These are phyloP conservation scores for Populus trichocarpa DNA, from an alignment of 441 rosid species.

Conservation along the genomic window DNA sequence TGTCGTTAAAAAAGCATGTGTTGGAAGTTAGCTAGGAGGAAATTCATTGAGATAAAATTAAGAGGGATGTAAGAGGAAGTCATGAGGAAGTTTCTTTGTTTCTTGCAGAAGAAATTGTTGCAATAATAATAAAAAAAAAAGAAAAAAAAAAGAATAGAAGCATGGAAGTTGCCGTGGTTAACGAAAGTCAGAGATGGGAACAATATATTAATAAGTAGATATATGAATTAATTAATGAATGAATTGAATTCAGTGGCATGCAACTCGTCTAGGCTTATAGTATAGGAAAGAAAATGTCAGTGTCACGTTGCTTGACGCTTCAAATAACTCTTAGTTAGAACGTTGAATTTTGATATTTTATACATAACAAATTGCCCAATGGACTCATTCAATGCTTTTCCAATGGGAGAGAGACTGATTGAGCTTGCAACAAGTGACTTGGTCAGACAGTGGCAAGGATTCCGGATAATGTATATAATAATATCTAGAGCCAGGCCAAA, in stretches of 20 bases:
- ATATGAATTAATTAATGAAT: background rate
- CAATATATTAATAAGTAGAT: background rate
- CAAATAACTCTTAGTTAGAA: conserved; percentile 1
- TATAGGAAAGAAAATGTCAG: conserved; percentile 12
- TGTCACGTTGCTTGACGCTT: conserved; percentile 45
- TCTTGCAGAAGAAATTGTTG: conserved; percentile 6
- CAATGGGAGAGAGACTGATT: background rate
- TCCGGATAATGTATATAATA: background rate
- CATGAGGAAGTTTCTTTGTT: conserved; percentile 26
- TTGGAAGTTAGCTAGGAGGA: background rate
- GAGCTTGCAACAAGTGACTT: conserved; percentile 17
- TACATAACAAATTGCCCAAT: conserved; percentile 1
- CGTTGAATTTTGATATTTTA: conserved; percentile 11
- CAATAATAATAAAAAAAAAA: background rate
- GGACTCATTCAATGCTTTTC: background rate
- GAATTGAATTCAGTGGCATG: background rate
- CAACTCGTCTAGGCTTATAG: background rate
- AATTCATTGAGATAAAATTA: background rate
- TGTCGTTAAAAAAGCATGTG: conserved; percentile 17
- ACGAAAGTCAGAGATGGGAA: conserved; percentile 39
- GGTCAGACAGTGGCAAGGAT: conserved; percentile 22
- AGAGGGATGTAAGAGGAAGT: conserved; percentile 18
- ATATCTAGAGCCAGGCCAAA: conserved; percentile 3
- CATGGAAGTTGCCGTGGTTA: conserved; percentile 40
- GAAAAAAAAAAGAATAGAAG: background rate